A percentile compares a stretch with the other conserved stretches of the same genome.
phyloP scores from a whole-genome alignment of 169 alveolate genomes.

The Eimeria tenella region DNA sequence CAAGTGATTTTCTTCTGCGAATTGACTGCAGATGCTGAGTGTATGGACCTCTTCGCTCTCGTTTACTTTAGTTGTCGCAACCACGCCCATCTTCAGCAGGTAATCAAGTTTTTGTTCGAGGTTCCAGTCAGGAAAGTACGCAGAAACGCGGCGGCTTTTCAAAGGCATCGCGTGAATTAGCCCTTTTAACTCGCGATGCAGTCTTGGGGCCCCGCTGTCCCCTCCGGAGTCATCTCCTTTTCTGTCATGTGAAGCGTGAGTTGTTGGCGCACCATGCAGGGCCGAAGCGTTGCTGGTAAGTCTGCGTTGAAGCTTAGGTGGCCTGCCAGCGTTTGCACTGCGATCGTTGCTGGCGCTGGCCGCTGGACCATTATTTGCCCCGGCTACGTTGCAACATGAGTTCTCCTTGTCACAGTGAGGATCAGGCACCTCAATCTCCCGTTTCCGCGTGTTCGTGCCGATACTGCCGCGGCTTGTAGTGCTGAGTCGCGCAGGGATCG shows the following conservation, averaged over 20 bases:
- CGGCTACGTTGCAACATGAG: neutral
- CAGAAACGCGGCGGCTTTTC: constrained; percentile 66
- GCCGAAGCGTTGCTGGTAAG: constrained; percentile 7
- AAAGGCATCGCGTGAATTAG: constrained; percentile 38
- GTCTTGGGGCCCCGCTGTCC: constrained; percentile 9
- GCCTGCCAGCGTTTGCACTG: neutral
- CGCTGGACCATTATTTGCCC: neutral
- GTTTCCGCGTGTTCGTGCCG: neutral
- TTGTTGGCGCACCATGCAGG: neutral
- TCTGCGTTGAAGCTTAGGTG: constrained; percentile 22
- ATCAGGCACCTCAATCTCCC: constrained; percentile 7
- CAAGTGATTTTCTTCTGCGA: constrained; percentile 67
- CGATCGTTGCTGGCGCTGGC: neutral
- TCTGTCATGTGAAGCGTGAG: neutral
- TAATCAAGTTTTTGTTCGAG: constrained; percentile 45
- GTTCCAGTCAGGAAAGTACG: constrained; percentile 52
- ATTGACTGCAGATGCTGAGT: constrained; percentile 72
- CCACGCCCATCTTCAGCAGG: constrained; percentile 64
- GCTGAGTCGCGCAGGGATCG: constrained; percentile 18
- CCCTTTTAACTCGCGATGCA: constrained; percentile 48
- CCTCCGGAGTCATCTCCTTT: constrained; percentile 28
- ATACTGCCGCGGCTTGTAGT: neutral
- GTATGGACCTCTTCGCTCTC: constrained; percentile 72
- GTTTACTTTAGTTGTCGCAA: constrained; percentile 54
- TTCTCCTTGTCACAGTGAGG: constrained; percentile 8